Conservation (phyloP, 345 rosid genomes). For the Carallia pectinifolia region DNA sequence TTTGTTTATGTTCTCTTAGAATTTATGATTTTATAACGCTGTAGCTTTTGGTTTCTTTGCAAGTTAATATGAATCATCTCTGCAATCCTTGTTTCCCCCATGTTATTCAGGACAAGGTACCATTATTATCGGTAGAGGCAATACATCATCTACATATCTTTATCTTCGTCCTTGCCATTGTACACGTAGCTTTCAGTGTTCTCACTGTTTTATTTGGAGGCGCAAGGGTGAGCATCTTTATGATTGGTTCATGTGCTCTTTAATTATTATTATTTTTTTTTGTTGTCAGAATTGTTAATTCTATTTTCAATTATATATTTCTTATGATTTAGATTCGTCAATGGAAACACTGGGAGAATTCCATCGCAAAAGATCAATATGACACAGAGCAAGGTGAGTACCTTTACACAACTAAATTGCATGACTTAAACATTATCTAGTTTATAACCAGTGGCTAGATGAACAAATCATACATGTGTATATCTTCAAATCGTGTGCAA, state of each 20-base stretch:
- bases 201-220: conserved; percentile 32
- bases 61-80: not conserved
- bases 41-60: not conserved
- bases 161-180: conserved; percentile 35
- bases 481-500: too few species aligned
- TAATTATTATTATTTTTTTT: not conserved
- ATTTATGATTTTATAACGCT: not conserved
- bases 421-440: not conserved
- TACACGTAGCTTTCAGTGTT: conserved; percentile 29
- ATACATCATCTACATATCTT: conserved; percentile 35
- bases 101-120: conserved; percentile 28
- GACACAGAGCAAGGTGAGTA: conserved; percentile 50
- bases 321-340: conserved; percentile 26
- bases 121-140: conserved; percentile 28
- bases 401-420: not conserved
- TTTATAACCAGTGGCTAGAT: not conserved
- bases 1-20: not conserved
- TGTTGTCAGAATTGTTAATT: not conserved
- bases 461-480: not conserved
- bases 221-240: conserved; percentile 20
- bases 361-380: conserved; percentile 20
- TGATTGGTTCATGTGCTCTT: not conserved
- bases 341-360: conserved; percentile 32
- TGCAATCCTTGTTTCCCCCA: not conserved
- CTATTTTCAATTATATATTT: not conserved